Evolutionary conservation across 768 basidiomycete genomes (phyloP), one percentile per base, ranked within the genome.

Genomic region (Leucogyrophana mollusca): DNA sequence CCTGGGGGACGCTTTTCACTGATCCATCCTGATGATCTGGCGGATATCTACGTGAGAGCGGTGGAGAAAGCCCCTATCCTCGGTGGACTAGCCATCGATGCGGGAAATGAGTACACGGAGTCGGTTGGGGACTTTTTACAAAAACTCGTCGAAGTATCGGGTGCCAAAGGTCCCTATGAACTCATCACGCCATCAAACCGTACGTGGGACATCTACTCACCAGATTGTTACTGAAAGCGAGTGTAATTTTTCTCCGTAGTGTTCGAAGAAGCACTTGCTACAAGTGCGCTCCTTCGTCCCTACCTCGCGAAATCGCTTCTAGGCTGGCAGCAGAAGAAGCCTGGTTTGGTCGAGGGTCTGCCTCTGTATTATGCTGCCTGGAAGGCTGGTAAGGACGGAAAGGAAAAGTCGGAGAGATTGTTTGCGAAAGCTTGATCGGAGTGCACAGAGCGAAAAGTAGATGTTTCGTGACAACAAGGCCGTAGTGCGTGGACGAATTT

Each of bases 21-120:
- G 14, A 59, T 71, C 14, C 67, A 71, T 41, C 13, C 43, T 4
- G 69, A 71, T 35, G 69, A 69, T 44, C 54, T 65, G 17, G 69
- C 69, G 9, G 67, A 70, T 35, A 22, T 63, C 10, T 69, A 62
- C 41, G 45, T 71, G 9, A 50, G 66, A 11, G 64, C 58, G 1
- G 67, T 47, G 1, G 67, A 70, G 50, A 57, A 61, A 39, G 66
- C 64, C 4, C 56, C 55, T 8, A 51, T 67, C 17, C 52, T 59
- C 36, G 49, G 51, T 3, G 64, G 65, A 4, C 56, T 65, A 13
- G 56, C 60, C 3, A 62, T 71, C 45, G 50, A 70, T 9, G 65
- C 52, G 6, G 42, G 52, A 20, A 71, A 71, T 34, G 60, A 60
- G 1, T 43, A 38, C 1, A 57, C 58, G 9, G 69, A 71, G 49